Conservation (phyloP, 495 filamentous ascomycete species). For the Viridothelium virens region DNA sequence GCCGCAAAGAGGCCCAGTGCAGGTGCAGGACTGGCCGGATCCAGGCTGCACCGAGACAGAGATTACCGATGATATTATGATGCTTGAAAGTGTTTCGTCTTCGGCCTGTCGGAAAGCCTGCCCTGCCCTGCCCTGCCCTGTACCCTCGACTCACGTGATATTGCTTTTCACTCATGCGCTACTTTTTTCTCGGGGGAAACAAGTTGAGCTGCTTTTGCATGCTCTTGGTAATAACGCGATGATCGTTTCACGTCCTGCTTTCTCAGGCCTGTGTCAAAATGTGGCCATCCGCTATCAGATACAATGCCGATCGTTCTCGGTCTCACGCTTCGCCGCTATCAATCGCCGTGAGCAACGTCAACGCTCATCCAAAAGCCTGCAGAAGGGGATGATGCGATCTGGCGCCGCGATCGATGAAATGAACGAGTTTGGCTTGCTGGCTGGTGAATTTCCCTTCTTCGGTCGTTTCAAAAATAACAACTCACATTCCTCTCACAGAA, state of each 20-base stretch:
- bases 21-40: too few species aligned
- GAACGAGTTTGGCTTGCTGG: background rate
- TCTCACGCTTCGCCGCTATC: background rate
- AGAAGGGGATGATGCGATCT: background rate
- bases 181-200: background rate
- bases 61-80: too few species aligned
- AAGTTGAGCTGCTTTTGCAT: background rate
- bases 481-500: background rate
- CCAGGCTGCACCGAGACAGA: too few species aligned
- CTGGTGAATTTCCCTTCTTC: background rate
- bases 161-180: background rate
- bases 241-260: background rate
- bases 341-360: background rate
- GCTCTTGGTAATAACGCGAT: too few species aligned
- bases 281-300: background rate
- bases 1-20: too few species aligned
- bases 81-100: too few species aligned
- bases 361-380: background rate
- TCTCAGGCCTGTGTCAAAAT: background rate
- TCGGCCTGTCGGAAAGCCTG: too few species aligned
- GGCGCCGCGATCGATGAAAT: background rate
- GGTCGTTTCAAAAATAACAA: background rate
- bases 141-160: conserved; percentile 3
- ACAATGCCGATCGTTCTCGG: background rate
- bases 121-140: too few species aligned